Conservation (phyloP, 495 filamentous ascomycete genomes). For the Niebla homalea region DNA sequence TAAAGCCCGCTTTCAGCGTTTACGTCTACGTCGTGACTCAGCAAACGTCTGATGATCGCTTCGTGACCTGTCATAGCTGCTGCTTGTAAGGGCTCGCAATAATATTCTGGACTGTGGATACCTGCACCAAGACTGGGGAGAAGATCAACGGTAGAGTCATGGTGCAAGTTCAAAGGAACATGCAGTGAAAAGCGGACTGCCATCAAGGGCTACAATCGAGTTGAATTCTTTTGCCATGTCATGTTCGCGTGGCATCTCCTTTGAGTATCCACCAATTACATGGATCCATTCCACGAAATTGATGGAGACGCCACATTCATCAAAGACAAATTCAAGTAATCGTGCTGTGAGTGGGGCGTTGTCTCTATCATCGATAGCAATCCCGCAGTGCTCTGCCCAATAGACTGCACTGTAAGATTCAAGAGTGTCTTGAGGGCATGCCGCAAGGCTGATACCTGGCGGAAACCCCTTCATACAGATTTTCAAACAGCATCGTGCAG, state of each 20-base stretch:
- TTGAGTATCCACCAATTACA: background rate
- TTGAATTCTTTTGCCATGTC: background rate
- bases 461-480: background rate
- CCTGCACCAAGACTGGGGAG: slow-evolving; percentile 8
- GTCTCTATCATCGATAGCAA: background rate
- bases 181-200: background rate
- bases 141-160: background rate
- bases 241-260: background rate
- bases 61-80: slow-evolving; percentile 9
- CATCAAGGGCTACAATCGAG: background rate
- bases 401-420: background rate
- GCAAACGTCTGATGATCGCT: background rate
- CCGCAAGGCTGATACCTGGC: background rate
- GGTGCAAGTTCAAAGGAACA: background rate
- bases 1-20: slow-evolving; percentile 11
- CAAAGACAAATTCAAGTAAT: background rate
- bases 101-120: slow-evolving; percentile 11
- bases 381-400: slow-evolving; percentile 1
- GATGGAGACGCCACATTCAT: background rate
- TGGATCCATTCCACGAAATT: background rate
- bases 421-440: background rate
- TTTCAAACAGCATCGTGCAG: background rate
- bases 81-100: slow-evolving; percentile 17
- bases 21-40: background rate
- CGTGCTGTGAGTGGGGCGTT: background rate